These are phyloP conservation scores for Suillus variegatus DNA, from an alignment of 768 basidiomycete species.

Conservation along the genomic window DNA sequence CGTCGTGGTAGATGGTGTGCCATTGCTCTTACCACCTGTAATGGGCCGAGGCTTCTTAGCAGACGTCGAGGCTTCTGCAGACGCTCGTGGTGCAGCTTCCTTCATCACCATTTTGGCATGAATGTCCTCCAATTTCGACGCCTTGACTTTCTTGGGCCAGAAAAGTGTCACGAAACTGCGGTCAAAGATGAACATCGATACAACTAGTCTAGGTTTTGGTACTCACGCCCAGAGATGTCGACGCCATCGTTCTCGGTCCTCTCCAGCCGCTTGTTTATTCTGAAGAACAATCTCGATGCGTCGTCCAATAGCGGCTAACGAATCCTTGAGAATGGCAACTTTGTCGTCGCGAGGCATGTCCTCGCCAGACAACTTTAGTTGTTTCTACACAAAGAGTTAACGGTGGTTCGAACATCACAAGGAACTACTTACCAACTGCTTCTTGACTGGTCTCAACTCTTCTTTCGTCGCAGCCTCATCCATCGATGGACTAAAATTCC, in stretches of 20 bases:
- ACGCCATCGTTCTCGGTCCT: conserved; percentile 85
- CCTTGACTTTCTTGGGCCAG: conserved; percentile 97
- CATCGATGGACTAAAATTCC: conserved; percentile 78
- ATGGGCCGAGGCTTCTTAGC: conserved; percentile 63
- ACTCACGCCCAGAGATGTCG: conserved; percentile 97
- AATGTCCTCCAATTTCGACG: conserved; percentile 90
- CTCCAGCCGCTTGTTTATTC: conserved; percentile 73
- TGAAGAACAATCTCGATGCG: conserved; percentile 86
- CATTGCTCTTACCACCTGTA: conserved; percentile 52
- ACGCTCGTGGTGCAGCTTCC: conserved; percentile 63
- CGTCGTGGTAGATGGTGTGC: conserved; percentile 45
- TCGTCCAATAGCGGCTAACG: conserved; percentile 88
- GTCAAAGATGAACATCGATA: conserved; percentile 9
- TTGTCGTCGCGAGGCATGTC: conserved; percentile 95
- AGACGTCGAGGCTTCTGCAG: conserved; percentile 45
- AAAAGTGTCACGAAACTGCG: conserved; percentile 90
- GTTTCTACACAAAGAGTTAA: conserved; percentile 61
- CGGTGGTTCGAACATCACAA: background rate
- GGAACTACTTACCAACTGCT: conserved; percentile 70
- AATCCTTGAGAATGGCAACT: conserved; percentile 93
- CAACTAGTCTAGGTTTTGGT: background rate
- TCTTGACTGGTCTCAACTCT: conserved; percentile 94
- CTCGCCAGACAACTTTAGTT: conserved; percentile 90
- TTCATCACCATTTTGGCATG: conserved; percentile 96
- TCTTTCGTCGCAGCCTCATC: conserved; percentile 93